Conservation (phyloP, 1,139 yeast species). For the Blastobotrys illinoisensis region DNA sequence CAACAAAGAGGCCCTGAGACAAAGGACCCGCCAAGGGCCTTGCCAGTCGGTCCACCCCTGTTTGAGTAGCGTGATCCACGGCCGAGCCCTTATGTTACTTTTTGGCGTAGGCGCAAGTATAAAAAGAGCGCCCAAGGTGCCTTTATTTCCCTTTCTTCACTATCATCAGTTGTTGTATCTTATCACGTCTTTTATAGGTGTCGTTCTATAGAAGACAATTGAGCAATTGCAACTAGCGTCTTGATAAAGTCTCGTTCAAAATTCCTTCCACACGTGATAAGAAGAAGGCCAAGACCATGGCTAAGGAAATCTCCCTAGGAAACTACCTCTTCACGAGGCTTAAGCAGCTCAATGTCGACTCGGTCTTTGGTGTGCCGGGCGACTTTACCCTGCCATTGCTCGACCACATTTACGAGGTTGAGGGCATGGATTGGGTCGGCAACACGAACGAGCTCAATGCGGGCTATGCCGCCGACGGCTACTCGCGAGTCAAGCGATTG, state of each 20-base stretch:
- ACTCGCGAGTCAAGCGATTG: conserved; percentile 55
- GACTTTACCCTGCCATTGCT: conserved; percentile 66
- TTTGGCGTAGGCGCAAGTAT: background rate
- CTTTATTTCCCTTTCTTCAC: background rate
- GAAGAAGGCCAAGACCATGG: conserved; percentile 11
- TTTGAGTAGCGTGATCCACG: too few relatives aligned
- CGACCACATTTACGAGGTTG: conserved; percentile 48
- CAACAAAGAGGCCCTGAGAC: background rate
- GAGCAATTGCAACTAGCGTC: background rate
- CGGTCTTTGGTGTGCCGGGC: conserved; percentile 58
- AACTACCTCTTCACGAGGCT: conserved; percentile 48
- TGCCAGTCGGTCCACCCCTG: background rate
- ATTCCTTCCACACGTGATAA: background rate
- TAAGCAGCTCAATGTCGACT: conserved; percentile 41
- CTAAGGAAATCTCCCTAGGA: conserved; percentile 37
- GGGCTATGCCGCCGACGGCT: conserved; percentile 65
- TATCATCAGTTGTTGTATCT: background rate
- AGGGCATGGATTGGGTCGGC: conserved; percentile 39
- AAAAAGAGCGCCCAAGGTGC: background rate
- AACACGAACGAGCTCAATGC: conserved; percentile 48
- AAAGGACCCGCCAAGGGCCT: background rate
- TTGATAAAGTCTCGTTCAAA: background rate
- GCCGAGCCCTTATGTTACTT: background rate
- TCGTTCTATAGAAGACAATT: background rate
- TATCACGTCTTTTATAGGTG: background rate